Percentiles rank a stretch among this genome's conserved stretches.
Evolutionary conservation across 352 stramenopile genomes (phyloP).

Genomic region (Thraustochytrium sp.): DNA sequence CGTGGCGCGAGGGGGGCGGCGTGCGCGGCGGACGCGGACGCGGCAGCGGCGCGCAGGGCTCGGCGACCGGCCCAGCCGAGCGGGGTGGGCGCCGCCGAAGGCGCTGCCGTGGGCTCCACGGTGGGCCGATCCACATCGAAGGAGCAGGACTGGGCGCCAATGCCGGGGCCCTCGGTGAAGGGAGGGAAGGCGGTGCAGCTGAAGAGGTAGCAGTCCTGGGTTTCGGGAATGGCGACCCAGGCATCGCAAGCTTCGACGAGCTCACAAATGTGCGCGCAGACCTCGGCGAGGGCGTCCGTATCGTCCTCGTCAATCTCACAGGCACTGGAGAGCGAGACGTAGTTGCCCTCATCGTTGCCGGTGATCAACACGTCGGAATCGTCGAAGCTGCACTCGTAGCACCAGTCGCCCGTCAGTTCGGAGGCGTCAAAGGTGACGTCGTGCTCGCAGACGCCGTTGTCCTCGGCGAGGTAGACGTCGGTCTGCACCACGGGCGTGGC

Average conservation of each 20-base stretch:
- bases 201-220: not conserved
- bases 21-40: no score
- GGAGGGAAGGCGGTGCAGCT: not conserved
- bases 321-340: not conserved
- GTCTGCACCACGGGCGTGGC: no score
- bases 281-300: not conserved
- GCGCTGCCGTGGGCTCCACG: no score
- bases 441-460: no score
- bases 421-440: no score
- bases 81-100: no score
- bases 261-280: not conserved
- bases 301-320: not conserved
- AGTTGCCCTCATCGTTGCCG: not conserved
- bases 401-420: not conserved
- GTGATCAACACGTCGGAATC: not conserved
- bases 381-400: not conserved
- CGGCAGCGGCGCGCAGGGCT: no score
- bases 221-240: not conserved
- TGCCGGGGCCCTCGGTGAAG: not conserved
- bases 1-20: no score
- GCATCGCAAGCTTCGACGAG: not conserved
- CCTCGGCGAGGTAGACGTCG: no score
- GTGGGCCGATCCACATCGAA: no score
- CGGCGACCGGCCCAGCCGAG: no score
- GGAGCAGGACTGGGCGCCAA: not conserved